Conservation (phyloP, 495 filamentous ascomycete genomes). For the Aspergillus funiculosus region DNA sequence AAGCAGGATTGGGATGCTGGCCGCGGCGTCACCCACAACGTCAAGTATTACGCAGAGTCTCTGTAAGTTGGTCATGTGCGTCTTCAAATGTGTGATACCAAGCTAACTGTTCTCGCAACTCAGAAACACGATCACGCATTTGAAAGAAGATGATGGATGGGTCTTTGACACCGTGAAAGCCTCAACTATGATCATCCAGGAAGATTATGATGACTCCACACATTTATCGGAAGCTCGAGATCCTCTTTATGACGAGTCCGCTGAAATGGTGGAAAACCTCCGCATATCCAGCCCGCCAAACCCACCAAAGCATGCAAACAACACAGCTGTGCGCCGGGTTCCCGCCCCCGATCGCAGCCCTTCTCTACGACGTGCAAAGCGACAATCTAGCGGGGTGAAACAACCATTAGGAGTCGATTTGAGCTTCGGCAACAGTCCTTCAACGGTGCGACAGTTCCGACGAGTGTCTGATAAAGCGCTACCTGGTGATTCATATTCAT, state of each 20-base stretch:
- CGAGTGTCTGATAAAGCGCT: slow-evolving; percentile 68
- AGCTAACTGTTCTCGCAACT: slow-evolving; percentile 16
- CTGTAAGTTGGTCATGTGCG: slow-evolving; percentile 43
- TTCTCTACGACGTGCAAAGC: slow-evolving; percentile 42
- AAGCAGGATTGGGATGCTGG: slow-evolving; percentile 73
- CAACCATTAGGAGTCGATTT: slow-evolving; percentile 77
- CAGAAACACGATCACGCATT: slow-evolving; percentile 53
- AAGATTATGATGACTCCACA: slow-evolving; percentile 32
- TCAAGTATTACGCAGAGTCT: slow-evolving; percentile 88
- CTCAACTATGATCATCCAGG: slow-evolving; percentile 41
- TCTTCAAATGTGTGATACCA: background rate
- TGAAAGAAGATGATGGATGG: slow-evolving; percentile 80
- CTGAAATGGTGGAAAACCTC: slow-evolving; percentile 38
- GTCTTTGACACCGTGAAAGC: slow-evolving; percentile 95
- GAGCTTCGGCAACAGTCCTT: slow-evolving; percentile 84
- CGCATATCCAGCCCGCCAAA: slow-evolving; percentile 34
- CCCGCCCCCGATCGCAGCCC: slow-evolving; percentile 44
- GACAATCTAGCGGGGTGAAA: slow-evolving; percentile 55
- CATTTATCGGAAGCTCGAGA: slow-evolving; percentile 29
- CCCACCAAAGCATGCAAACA: slow-evolving; percentile 36
- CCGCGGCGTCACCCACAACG: slow-evolving; percentile 52
- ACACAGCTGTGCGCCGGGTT: slow-evolving; percentile 48
- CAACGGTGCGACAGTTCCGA: slow-evolving; percentile 83
- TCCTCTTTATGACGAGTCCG: slow-evolving; percentile 27
- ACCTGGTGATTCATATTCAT: slow-evolving; percentile 29